phyloP scores from a whole-genome alignment of 129 eudicot genomes.

The Calendula officinalis region DNA sequence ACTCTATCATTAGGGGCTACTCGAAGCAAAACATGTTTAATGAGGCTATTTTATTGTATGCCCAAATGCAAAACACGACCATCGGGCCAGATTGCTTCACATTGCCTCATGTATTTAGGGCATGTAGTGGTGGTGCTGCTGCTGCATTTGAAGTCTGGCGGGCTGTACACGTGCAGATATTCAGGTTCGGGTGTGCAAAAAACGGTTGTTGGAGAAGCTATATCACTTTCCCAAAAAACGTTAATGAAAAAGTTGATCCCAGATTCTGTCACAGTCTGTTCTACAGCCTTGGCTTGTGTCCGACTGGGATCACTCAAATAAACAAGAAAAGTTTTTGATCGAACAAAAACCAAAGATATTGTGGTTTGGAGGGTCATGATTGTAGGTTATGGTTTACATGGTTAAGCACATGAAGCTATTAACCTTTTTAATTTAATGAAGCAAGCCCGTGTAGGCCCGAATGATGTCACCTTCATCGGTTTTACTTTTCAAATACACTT shows the following conservation, averaged over 20 bases:
- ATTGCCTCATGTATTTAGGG: slow-evolving; percentile 65
- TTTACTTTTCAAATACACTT: not conserved
- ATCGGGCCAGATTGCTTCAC: slow-evolving; percentile 63
- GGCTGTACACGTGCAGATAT: slow-evolving; percentile 64
- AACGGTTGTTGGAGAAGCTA: slow-evolving; percentile 61
- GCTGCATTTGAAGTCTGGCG: slow-evolving; percentile 41
- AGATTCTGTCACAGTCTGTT: slow-evolving; percentile 54
- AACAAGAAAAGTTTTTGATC: slow-evolving; percentile 55
- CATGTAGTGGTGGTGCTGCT: slow-evolving; percentile 49
- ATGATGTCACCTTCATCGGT: slow-evolving; percentile 63
- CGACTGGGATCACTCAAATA: slow-evolving; percentile 59
- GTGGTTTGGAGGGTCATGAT: slow-evolving; percentile 90
- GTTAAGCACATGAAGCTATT: slow-evolving; percentile 62
- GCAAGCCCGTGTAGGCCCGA: slow-evolving; percentile 47
- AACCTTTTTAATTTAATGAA: slow-evolving; percentile 58
- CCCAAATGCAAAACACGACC: slow-evolving; percentile 47
- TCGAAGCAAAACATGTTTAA: slow-evolving; percentile 37
- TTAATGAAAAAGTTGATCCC: slow-evolving; percentile 46
- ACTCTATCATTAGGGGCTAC: slow-evolving; percentile 69
- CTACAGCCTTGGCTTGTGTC: slow-evolving; percentile 67
- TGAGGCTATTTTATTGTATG: slow-evolving; percentile 47
- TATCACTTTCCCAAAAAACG: slow-evolving; percentile 54
- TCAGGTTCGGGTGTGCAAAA: slow-evolving; percentile 58
- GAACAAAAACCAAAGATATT: slow-evolving; percentile 46
- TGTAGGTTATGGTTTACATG: slow-evolving; percentile 71